Percentiles rank a stretch among this genome's conserved stretches.
phyloP scores from a whole-genome alignment of 179 eudicot species.

The Patellifolia procumbens region DNA sequence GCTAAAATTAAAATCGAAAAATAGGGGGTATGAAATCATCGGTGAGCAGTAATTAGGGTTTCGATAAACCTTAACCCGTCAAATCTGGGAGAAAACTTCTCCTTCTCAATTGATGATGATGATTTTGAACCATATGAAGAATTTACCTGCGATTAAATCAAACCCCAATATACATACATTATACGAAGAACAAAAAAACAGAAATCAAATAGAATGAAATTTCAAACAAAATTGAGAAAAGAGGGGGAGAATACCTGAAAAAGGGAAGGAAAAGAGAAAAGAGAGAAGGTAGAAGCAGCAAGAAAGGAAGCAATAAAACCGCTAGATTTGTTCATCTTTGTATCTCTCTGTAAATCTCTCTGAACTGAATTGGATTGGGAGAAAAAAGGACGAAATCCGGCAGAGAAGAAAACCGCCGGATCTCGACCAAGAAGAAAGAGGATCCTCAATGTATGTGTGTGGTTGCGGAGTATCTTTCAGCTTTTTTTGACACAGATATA shows the following conservation, averaged over 20 bases:
- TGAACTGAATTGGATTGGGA: background rate
- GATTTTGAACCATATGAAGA: background rate
- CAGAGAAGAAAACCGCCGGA: constrained; percentile 6
- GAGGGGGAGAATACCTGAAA: background rate
- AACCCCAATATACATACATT: background rate
- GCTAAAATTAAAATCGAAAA: background rate
- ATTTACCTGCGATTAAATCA: background rate
- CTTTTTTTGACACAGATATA: background rate
- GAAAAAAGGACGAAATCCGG: constrained; percentile 15
- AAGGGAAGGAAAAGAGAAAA: background rate
- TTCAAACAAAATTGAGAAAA: background rate
- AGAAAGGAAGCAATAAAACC: constrained; percentile 7
- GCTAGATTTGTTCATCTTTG: background rate
- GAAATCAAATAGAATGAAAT: background rate
- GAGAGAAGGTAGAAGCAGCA: constrained; percentile 8
- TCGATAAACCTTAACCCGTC: constrained; percentile 56
- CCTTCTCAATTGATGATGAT: constrained; percentile 20
- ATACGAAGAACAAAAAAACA: background rate
- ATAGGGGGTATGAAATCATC: constrained; percentile 28
- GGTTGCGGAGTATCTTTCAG: background rate
- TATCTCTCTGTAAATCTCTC: background rate
- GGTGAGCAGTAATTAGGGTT: constrained; percentile 52
- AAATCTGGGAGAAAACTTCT: constrained; percentile 45
- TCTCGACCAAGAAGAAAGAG: background rate
- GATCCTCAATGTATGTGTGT: background rate